A percentile compares a stretch with the other conserved stretches of the same genome.
phyloP scores from a whole-genome alignment of 2,329 filamentous ascomycete genomes.

The Orbilia quercus region DNA sequence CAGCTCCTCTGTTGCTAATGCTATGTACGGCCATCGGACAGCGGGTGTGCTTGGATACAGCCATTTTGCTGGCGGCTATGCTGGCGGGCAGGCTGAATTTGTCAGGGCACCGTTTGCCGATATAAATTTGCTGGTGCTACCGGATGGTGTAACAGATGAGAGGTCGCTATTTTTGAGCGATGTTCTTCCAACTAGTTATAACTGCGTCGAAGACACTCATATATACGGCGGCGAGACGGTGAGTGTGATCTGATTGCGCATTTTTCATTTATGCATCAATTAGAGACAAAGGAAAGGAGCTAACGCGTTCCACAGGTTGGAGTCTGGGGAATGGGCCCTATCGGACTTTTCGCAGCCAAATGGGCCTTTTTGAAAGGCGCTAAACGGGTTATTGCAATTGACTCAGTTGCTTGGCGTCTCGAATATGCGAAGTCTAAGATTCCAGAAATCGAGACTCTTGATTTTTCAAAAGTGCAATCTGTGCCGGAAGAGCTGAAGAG shows the following conservation, averaged over 20 bases:
- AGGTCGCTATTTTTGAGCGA: conserved; percentile 85
- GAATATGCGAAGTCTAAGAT: conserved; percentile 75
- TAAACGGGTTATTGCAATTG: conserved; percentile 79
- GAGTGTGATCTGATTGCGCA: conserved; percentile 75
- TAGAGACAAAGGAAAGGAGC: not conserved
- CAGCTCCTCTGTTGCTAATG: conserved; percentile 75
- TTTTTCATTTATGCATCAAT: conserved; percentile 6
- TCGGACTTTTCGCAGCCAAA: conserved; percentile 80
- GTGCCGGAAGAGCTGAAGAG: conserved; percentile 80
- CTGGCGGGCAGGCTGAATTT: conserved; percentile 88
- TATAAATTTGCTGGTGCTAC: conserved; percentile 82
- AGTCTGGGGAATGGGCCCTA: conserved; percentile 76
- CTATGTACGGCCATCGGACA: conserved; percentile 82
- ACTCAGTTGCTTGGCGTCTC: conserved; percentile 75
- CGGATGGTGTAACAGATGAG: conserved; percentile 83
- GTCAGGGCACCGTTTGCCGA: conserved; percentile 83
- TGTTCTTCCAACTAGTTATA: conserved; percentile 81
- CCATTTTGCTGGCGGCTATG: conserved; percentile 84
- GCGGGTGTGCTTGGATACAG: conserved; percentile 70
- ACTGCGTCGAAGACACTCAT: conserved; percentile 83
- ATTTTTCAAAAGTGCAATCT: conserved; percentile 72
- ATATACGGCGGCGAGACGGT: conserved; percentile 82
- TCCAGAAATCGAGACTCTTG: conserved; percentile 74
- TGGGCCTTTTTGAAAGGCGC: conserved; percentile 77
- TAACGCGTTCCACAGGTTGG: conserved; percentile 8